Conservation (phyloP, 768 basidiomycete species). For the Hypsizygus marmoreus region DNA sequence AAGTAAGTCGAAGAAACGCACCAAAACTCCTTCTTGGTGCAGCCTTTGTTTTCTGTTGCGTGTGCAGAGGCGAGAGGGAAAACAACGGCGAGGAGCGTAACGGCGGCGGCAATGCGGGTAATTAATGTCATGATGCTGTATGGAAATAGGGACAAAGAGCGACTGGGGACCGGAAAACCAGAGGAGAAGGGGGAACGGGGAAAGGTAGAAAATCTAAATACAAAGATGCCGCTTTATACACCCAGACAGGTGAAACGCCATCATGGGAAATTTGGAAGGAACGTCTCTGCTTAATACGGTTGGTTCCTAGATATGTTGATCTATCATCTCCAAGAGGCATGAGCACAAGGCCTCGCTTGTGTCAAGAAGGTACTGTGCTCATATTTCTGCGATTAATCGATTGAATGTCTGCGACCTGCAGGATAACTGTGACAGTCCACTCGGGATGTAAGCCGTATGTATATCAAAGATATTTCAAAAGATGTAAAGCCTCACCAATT, state of each 20-base stretch:
- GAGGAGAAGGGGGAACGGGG: conserved; percentile 3
- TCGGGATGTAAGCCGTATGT: too few species aligned
- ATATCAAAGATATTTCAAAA: too few species aligned
- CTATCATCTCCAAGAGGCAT: too few species aligned
- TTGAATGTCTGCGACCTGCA: too few species aligned
- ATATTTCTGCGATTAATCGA: too few species aligned
- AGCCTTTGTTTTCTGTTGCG: conserved; percentile 23
- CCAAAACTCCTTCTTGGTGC: conserved; percentile 34
- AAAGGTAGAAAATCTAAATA: not conserved
- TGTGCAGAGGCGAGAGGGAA: conserved; percentile 35
- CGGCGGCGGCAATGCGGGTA: conserved; percentile 13
- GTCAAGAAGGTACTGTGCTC: too few species aligned
- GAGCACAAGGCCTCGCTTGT: too few species aligned
- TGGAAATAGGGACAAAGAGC: conserved; percentile 12
- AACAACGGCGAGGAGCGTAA: conserved; percentile 36
- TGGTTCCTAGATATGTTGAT: conserved; percentile 5
- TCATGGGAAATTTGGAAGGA: conserved; percentile 6
- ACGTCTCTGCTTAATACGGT: not conserved
- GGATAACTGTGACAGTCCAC: too few species aligned
- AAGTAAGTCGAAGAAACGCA: conserved; percentile 14
- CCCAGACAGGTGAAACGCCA: conserved; percentile 9
- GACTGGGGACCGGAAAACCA: conserved; percentile 7
- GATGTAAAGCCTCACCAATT: too few species aligned
- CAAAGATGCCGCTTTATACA: conserved; percentile 7
- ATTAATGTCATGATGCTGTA: conserved; percentile 14